Evolutionary conservation across 495 filamentous ascomycete genomes (phyloP), one percentile per base, ranked within the genome.

Genomic region (Penicillium roqueforti): DNA sequence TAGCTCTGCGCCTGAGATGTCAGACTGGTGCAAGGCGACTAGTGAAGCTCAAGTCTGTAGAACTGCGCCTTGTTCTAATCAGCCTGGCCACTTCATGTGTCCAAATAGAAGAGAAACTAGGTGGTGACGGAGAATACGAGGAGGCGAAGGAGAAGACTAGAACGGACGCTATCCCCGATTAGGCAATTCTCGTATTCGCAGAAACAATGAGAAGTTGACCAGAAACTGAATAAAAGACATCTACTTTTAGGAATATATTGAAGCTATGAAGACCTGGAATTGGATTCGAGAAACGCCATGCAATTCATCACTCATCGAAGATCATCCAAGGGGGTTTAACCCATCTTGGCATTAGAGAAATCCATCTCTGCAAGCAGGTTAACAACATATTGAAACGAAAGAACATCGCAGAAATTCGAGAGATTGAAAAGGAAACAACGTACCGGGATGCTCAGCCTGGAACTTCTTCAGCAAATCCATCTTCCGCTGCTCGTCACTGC

Each of bases 401-500:
- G n/a, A n/a, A n/a, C n/a, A n/a, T n/a, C n/a, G n/a, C n/a, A n/a
- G n/a, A n/a, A n/a, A n/a, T n/a, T n/a, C n/a, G n/a, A n/a, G 9
- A 8, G 16, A 22, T 13, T 2, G 9, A 26, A 6, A 20, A 47
- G 3, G 25, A 39, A 32, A 10, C 31, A 22, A 23, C 19, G 87
- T 88, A 83, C 97, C 93, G 26, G 87, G 87, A 74, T 89, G 87
- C 66, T 87, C 82, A 44, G 69, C 77, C 83, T 96, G 85, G 71
- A 97, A 98, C 70, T 92, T 90, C 78, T 88, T 86, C 68, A 98
- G 68, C 64, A 97, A 84, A 34, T 97, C 95, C 72, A 80, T 69
- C 82, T 98, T 97, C 77, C 86, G 85, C 76, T 91, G 82, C 75
- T 98, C 92, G 56, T 97, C 93, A 56, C 87, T 93, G 20, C 84